Conservation (phyloP, 768 basidiomycete species). For the Leccinum boreale region DNA sequence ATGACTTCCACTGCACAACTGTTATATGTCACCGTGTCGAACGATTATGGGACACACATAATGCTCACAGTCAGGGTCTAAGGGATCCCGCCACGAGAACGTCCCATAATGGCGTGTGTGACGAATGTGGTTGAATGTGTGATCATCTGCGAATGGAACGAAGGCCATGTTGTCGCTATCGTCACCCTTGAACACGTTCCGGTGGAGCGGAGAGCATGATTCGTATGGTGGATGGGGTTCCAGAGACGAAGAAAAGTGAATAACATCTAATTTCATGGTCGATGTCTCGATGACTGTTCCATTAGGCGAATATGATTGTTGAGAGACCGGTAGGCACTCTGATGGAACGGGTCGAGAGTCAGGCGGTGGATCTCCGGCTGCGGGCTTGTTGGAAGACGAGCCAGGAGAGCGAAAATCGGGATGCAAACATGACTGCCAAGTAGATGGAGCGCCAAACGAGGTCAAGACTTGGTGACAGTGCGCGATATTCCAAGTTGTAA, state of each 20-base stretch:
- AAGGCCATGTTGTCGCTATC: conserved; percentile 57
- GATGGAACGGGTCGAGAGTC: not conserved
- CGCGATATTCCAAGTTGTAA: conserved; percentile 15
- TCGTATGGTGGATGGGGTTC: conserved; percentile 47
- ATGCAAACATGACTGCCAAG: conserved; percentile 13
- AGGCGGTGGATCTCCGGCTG: not conserved
- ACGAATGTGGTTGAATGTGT: conserved; percentile 39
- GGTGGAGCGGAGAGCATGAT: conserved; percentile 47
- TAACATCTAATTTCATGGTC: conserved; percentile 13
- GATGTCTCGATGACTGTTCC: conserved; percentile 10
- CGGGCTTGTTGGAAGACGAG: not conserved
- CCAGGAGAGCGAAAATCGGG: conserved; percentile 8
- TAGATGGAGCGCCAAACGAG: conserved; percentile 14
- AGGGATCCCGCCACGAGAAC: conserved; percentile 49
- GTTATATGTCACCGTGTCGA: conserved; percentile 21
- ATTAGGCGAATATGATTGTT: conserved; percentile 15
- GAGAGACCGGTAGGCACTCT: conserved; percentile 3
- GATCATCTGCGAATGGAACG: conserved; percentile 62
- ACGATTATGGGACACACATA: not conserved
- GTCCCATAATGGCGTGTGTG: conserved; percentile 42
- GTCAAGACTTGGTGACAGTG: conserved; percentile 13
- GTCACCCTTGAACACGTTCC: conserved; percentile 52
- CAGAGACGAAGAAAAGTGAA: conserved; percentile 10
- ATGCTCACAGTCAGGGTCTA: conserved; percentile 41
- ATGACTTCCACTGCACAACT: conserved; percentile 45